Base-by-base conservation (phyloP, 768 basidiomycete species). In the Suillus decipiens region DNA sequence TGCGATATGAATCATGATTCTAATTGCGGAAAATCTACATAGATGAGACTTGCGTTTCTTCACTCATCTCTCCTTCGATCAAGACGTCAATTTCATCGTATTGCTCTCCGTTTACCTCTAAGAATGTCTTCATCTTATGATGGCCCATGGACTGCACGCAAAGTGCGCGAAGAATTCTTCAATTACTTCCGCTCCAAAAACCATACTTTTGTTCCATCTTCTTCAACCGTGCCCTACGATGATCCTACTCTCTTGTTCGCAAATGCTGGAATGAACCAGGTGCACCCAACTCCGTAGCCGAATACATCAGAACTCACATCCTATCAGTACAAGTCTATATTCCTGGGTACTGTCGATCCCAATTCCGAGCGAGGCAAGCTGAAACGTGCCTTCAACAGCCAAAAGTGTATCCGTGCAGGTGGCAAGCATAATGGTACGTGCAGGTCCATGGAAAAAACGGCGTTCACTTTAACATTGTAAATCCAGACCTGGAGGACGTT, bases 241-340 rank as follows among this genome's bases (percentile, higher is more conserved):
- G 97, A 99, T 78, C 96, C 96, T 2, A 98, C 97, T 17, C 83
- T 99, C 42, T 87, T 99, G 61, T 99, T 99, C 70, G 95, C 95
- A 63, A 99, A 99, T 82, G 96, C 96, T 67, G 97, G 97, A 64
- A 96, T 95, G 93, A 95, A 95, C 73, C 93, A 95, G 84, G 92
- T 86, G 68, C 41, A 79, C 10, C 55, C 41, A 51, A n/a, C 55
- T 9, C 56, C 34, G 24, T 51, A 62, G 9, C 14, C 57, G 36
- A 28, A 60, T 39, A 0, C 42, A 19, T 42, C 34, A 8, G 12
- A 3, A 51, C 65, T 58, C 67, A 67, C 56, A 67, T 62, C 59
- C 76, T 61, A 53, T 61, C 63, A 99, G 91, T 99, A 92, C 82
- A 99, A 99, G 80, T 80, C 93, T 48, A 93, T 99, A 66, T 99